A percentile compares a stretch with the other conserved stretches of the same genome.
These are phyloP conservation scores for Phaeolepiota aurea DNA, from an alignment of 768 basidiomycete species.

Conservation along the genomic window DNA sequence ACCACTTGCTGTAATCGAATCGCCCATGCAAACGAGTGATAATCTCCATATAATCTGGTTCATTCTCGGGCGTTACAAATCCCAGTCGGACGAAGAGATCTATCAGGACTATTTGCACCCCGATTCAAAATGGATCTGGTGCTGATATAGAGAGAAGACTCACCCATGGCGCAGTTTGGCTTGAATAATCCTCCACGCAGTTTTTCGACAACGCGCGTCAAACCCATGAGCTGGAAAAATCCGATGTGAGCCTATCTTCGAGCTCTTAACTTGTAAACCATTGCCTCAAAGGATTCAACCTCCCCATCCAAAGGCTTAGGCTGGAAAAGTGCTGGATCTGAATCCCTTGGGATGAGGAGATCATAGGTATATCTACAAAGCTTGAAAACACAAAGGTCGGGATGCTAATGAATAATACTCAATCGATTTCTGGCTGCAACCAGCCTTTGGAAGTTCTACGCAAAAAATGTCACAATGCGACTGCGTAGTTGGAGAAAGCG, in stretches of 20 bases:
- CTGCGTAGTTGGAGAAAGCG: background rate
- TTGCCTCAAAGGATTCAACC: constrained; percentile 87
- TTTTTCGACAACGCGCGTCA: constrained; percentile 47
- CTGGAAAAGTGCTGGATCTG: constrained; percentile 38
- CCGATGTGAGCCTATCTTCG: too few relatives aligned
- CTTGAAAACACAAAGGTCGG: background rate
- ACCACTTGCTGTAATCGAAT: constrained; percentile 60
- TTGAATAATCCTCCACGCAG: constrained; percentile 79
- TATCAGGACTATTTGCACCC: constrained; percentile 52
- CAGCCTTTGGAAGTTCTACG: constrained; percentile 57
- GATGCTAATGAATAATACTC: background rate
- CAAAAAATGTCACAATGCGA: background rate
- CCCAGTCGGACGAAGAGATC: constrained; percentile 89
- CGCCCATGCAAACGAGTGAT: constrained; percentile 63
- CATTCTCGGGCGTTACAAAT: constrained; percentile 79
- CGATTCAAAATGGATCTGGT: background rate
- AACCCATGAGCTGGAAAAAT: background rate
- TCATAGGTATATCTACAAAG: constrained; percentile 74
- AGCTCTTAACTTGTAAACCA: too few relatives aligned
- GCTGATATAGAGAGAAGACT: constrained; percentile 14
- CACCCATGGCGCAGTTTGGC: constrained; percentile 83
- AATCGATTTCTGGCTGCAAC: constrained; percentile 83
- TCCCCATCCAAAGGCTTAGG: constrained; percentile 86
- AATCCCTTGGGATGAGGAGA: constrained; percentile 51
- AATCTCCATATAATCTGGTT: constrained; percentile 76